Conservation (phyloP, 768 basidiomycete species). For the Boletus subparvulus region DNA sequence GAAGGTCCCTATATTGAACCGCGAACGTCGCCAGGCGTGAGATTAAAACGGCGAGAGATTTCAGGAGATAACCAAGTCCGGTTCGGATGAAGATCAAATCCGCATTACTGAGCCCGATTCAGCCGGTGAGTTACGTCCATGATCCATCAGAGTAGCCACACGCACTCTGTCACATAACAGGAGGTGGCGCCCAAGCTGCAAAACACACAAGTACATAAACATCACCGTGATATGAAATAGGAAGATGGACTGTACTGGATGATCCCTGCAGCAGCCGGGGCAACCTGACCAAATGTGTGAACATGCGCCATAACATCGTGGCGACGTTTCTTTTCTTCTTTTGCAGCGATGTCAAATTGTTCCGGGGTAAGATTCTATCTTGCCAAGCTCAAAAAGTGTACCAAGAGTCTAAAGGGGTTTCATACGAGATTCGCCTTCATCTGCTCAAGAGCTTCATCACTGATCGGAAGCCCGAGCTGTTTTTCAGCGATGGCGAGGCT, state of each 20-base stretch:
- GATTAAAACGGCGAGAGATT: conserved; percentile 88
- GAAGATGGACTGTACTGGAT: conserved; percentile 66
- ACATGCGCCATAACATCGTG: conserved; percentile 99
- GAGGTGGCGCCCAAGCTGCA: conserved; percentile 91
- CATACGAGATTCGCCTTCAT: conserved; percentile 89
- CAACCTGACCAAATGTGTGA: conserved; percentile 92
- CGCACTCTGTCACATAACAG: conserved; percentile 97
- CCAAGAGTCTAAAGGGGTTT: neutral
- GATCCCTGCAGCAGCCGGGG: conserved; percentile 92
- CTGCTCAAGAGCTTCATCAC: conserved; percentile 88
- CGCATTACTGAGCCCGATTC: conserved; percentile 68
- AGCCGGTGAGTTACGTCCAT: conserved; percentile 6
- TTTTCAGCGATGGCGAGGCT: conserved; percentile 96
- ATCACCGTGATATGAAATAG: conserved; percentile 4
- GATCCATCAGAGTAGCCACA: conserved; percentile 15
- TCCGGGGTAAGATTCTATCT: conserved; percentile 74
- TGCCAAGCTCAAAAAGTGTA: conserved; percentile 6
- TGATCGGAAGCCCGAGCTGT: conserved; percentile 86
- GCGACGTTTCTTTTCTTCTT: conserved; percentile 94
- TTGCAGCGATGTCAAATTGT: conserved; percentile 89
- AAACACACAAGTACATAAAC: conserved; percentile 11
- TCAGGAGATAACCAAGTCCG: conserved; percentile 79
- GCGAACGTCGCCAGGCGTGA: conserved; percentile 86
- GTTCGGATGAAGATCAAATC: conserved; percentile 95
- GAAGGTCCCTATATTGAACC: conserved; percentile 78